Evolutionary conservation across 1,139 yeast genomes (phyloP), one percentile per base, ranked within the genome.

Genomic region (Eremothecium gossypii): DNA sequence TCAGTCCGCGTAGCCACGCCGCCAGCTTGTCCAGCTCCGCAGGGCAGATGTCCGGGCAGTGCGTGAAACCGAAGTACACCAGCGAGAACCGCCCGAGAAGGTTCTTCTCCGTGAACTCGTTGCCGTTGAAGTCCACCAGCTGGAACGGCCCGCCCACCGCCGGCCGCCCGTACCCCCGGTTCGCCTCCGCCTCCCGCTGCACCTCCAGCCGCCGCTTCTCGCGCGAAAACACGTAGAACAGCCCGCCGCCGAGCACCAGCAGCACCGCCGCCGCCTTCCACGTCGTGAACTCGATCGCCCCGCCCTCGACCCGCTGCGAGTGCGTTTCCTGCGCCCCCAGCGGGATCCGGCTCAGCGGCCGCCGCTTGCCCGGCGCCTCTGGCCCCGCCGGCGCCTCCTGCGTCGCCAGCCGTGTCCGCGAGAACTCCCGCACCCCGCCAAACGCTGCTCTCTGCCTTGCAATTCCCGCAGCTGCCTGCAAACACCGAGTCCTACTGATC

Each of bases 11-110:
- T 51, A 91, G 66, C 75, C 93, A 84, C 29, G 76, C 73, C 2
- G 95, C 85, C 61, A 91, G 71, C 58, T 89, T 86, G 60, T 91
- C 98, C 49, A 91, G 73, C 63, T 91, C 98, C 60, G 91, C 97
- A 8, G 98, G 98, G 64, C 98, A 91, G 41, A 91, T 87, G 64
- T 91, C 98, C 7, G 98, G 98, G 66, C 98, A 91, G 65, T 87
- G 89, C 4, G 95, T 83, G 68, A 91, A 91, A 0, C 98, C 98
- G 65, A 91, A 91, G 64, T 91, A 91, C 12, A 91, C 63, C 42
- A 91, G 69, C 9, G 87, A 76, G 62, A 85, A 91, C 61, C 76
- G 79, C 37, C 91, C 93, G 49, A 74, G 67, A 58, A 91, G 69
- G 55, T 89, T 76, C 45, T 83, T 70, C 27, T 86, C 77, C 1